Evolutionary conservation across 2,329 filamentous ascomycete species (phyloP).

Genomic region (Neocatenulostroma microsporum): DNA sequence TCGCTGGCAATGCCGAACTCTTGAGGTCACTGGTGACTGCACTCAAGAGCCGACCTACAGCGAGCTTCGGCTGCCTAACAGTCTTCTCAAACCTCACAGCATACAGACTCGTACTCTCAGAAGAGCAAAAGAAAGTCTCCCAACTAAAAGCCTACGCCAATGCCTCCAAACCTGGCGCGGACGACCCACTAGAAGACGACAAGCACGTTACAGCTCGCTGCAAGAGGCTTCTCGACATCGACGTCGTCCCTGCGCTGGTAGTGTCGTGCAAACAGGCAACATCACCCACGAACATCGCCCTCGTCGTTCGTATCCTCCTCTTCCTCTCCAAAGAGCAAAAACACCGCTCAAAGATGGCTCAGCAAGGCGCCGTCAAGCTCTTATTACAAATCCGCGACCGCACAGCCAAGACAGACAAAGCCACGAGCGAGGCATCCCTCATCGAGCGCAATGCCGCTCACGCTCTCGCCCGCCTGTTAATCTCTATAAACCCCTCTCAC

Average conservation of each 20-base stretch:
- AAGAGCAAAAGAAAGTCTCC: constrained; percentile 85
- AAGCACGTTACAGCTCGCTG: constrained; percentile 69
- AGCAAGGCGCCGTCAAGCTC: constrained; percentile 87
- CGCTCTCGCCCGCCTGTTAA: constrained; percentile 53
- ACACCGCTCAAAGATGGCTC: constrained; percentile 70
- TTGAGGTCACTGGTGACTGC: constrained; percentile 61
- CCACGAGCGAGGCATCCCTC: constrained; percentile 17
- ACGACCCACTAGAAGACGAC: constrained; percentile 66
- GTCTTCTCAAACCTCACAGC: constrained; percentile 77
- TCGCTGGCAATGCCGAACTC: constrained; percentile 61
- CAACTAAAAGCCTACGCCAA: constrained; percentile 94
- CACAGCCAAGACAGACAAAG: constrained; percentile 46
- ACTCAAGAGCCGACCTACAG: constrained; percentile 41
- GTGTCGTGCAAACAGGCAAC: constrained; percentile 34
- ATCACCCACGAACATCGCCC: constrained; percentile 60
- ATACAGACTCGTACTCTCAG: constrained; percentile 68
- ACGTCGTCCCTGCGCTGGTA: constrained; percentile 68
- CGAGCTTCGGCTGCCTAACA: constrained; percentile 75
- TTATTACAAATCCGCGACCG: constrained; percentile 62
- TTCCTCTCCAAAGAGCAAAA: constrained; percentile 67
- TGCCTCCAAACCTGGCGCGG: constrained; percentile 56
- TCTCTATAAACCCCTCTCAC: constrained; percentile 54
- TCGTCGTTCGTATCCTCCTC: constrained; percentile 69
- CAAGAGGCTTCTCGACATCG: constrained; percentile 68
- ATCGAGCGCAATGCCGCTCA: constrained; percentile 28